Conservation (phyloP, 2,329 filamentous ascomycete genomes). For the Neobulgaria alba region DNA sequence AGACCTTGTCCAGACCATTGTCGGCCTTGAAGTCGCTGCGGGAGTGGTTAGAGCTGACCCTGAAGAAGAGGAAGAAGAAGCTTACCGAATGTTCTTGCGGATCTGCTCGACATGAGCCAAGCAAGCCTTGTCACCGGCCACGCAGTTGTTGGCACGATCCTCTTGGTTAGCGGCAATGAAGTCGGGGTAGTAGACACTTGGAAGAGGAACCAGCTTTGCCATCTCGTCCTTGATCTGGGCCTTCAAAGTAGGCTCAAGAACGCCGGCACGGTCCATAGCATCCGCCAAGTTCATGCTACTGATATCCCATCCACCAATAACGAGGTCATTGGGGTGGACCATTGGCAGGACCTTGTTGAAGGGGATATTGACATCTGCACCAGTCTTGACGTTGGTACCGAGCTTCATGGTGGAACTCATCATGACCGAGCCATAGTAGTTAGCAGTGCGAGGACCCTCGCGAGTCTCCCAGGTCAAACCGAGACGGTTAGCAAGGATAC, state of each 20-base stretch:
- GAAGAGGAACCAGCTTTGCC: conserved; percentile 77
- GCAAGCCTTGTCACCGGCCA: conserved; percentile 76
- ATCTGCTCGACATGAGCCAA: conserved; percentile 87
- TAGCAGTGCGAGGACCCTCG: conserved; percentile 74
- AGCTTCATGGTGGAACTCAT: conserved; percentile 98
- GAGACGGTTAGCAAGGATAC: conserved; percentile 91
- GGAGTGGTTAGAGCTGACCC: conserved; percentile 6
- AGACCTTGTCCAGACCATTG: conserved; percentile 85
- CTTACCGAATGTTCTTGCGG: conserved; percentile 79
- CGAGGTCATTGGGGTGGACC: conserved; percentile 93
- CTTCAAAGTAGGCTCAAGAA: conserved; percentile 94
- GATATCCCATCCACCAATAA: conserved; percentile 96
- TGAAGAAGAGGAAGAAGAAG: conserved; percentile 7
- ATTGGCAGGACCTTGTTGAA: conserved; percentile 92
- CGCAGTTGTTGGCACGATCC: conserved; percentile 84
- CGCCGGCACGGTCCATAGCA: conserved; percentile 91
- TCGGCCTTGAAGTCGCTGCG: conserved; percentile 75
- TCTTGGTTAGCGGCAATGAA: conserved; percentile 99
- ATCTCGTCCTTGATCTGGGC: conserved; percentile 86
- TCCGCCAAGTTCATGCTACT: conserved; percentile 80
- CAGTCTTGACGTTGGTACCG: conserved; percentile 74
- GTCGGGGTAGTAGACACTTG: conserved; percentile 96
- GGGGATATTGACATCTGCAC: conserved; percentile 88
- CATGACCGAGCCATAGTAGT: conserved; percentile 97
- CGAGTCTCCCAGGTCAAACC: conserved; percentile 87